Base-by-base conservation (phyloP, 2,329 filamentous ascomycete species). In the Penicillium sp. region DNA sequence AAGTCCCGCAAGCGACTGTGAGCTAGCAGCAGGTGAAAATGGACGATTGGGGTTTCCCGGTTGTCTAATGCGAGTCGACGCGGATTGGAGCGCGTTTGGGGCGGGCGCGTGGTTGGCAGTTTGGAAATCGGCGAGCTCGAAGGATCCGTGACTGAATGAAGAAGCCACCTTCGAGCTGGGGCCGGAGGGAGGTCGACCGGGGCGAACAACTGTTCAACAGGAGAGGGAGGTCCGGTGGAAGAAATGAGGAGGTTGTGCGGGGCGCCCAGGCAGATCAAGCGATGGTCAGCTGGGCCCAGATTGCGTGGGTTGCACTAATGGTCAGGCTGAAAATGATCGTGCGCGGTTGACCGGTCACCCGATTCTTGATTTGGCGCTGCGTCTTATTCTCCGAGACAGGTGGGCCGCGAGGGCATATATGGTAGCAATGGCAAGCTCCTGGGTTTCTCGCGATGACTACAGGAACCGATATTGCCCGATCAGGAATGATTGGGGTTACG, bases 61-160 rank as follows among this genome's bases (percentile, higher is more conserved):
- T 35, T 22, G 42, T 31, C 44, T 45, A 46, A 48, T 41, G 48
- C 46, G 44, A 47, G 46, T 50, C 31, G 51, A 18, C 36, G 53
- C 47, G 30, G 48, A 41, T 30, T 43, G 39, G 27, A 27, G 43
- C 40, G 51, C 43, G 44, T 28, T 38, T 31, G 52, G 25, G 44
- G 22, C 25, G 28, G 53, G 42, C 13, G 33, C 28, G 45, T 44
- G 39, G 22, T 39, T 40, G 41, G 51, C 20, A 38, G 56, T 40
- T 35, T 58, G 44, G 53, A 65, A 60, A 39, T 67, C 57, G 58
- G 60, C 63, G 51, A 72, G 69, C 55, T 73, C 69, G 52, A 72
- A 66, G 47, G 62, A 64, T 55, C 66, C 61, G 44, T 33, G 59
- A 33, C 41, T 58, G 46, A 54, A 39, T 47, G 60, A 50, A 44